Evolutionary conservation across 129 eudicot genomes (phyloP), one percentile per base, ranked within the genome.

Genomic region (Sambucus nigra): DNA sequence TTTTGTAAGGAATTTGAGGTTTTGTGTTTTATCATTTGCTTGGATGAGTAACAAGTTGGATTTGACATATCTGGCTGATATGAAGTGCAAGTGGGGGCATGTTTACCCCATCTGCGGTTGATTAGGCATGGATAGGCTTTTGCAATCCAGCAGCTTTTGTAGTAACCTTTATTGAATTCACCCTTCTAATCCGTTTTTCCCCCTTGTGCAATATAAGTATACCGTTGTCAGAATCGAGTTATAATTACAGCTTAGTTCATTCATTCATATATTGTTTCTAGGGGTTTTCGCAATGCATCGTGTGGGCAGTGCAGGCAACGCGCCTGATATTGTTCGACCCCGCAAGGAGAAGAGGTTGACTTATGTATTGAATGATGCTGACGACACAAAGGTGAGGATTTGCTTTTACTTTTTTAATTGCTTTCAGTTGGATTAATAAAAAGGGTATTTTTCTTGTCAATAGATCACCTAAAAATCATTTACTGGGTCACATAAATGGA

Each of bases 291-390:
- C 71, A 57, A 91, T 91, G 98, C 98, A 91, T 69, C 94, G 98
- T 53, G 98, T 85, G 53, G 98, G 80, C 23, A 82, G 94, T 74
- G 80, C 95, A 50, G 94, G 94, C 71, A 85, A 80, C 60, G 65
- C 94, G 47, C 49, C 83, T 18, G 75, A 76, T 82, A 81, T 89
- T 6, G 75, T 59, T 26, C 95, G 97, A 15, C 76, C 80, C 5
- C 81, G 95, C 33, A 91, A 85, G 59, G 98, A 85, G 81, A 91
- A 85, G 80, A 91, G 89, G 69, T 72, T 91, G 72, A 91, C 95
- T 24, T 91, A 82, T 76, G 84, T 91, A 13, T 74, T 91, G 64
- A 85, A 73, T 53, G 82, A 83, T 74, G 70, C 87, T 0, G 95
- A 91, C 58, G 94, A 82, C 77, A 81, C 83, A 16, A 91, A 91